These are phyloP conservation scores for Physcomitrellopsis africana DNA, from an alignment of 225 moss, liverwort and hornwort genomes.

Conservation along the genomic window DNA sequence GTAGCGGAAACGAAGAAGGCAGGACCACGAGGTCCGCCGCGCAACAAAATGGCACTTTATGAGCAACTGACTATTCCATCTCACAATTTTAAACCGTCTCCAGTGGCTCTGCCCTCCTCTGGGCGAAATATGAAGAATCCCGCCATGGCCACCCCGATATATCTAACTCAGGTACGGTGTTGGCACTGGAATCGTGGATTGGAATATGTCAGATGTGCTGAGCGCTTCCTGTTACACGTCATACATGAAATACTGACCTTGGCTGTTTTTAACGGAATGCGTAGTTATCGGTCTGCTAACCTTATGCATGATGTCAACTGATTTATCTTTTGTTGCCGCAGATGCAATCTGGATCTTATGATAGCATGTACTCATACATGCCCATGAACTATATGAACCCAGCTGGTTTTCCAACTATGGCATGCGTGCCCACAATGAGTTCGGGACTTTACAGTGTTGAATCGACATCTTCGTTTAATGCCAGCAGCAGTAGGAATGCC, in stretches of 20 bases:
- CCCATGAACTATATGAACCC: constrained; percentile 53
- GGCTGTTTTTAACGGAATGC: too few species aligned
- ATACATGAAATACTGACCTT: too few species aligned
- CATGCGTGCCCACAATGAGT: constrained; percentile 66
- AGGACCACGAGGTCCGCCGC: constrained; percentile 87
- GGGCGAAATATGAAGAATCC: constrained; percentile 42
- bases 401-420: constrained; percentile 47
- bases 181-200: background rate
- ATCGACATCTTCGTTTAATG: constrained; percentile 59
- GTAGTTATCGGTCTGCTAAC: background rate
- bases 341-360: constrained; percentile 44
- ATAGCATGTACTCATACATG: constrained; percentile 50
- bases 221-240: too few species aligned
- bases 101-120: constrained; percentile 55
- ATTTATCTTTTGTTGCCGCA: constrained; percentile 27
- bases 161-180: constrained; percentile 51
- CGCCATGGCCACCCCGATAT: constrained; percentile 41
- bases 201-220: background rate
- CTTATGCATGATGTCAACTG: background rate
- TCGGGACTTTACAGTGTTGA: constrained; percentile 39
- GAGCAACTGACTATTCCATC: constrained; percentile 93
- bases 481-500: constrained; percentile 65
- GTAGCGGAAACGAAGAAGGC: constrained; percentile 79
- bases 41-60: constrained; percentile 96
- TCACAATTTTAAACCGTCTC: constrained; percentile 66